phyloP scores from a whole-genome alignment of 1,284 basidiomycete genomes.

The Trichosporon faecale region DNA sequence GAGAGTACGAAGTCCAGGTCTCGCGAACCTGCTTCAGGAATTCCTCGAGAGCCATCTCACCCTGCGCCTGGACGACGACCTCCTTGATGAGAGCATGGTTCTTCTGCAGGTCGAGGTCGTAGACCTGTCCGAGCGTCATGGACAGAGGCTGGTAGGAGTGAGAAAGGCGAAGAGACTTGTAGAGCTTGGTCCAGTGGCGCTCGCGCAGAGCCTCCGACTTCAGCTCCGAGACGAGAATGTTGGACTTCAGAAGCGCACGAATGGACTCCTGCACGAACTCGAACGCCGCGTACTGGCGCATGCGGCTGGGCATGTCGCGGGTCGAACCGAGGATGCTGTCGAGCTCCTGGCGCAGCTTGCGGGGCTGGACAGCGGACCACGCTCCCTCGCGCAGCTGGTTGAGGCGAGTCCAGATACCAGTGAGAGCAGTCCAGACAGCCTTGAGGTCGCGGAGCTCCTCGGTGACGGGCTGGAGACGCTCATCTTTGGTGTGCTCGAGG shows the following conservation, averaged over 20 bases:
- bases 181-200: constrained; percentile 96
- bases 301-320: constrained; percentile 96
- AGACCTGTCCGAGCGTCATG: constrained; percentile 94
- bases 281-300: constrained; percentile 98
- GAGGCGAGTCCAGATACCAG: constrained; percentile 94
- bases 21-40: constrained; percentile 95
- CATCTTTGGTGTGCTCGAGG: constrained; percentile 84
- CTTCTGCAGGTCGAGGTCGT: constrained; percentile 91
- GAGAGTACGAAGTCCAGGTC: constrained; percentile 90
- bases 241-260: constrained; percentile 81
- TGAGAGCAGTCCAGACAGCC: constrained; percentile 97
- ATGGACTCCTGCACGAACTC: constrained; percentile 95
- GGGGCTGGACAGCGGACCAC: constrained; percentile 86
- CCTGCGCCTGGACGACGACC: constrained; percentile 94
- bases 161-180: constrained; percentile 78
- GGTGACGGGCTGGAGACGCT: constrained; percentile 85
- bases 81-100: constrained; percentile 91
- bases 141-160: constrained; percentile 64
- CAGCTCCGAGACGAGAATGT: constrained; percentile 82
- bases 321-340: constrained; percentile 84
- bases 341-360: constrained; percentile 90
- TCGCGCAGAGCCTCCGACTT: constrained; percentile 97
- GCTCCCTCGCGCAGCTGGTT: constrained; percentile 80
- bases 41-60: constrained; percentile 94
- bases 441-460: constrained; percentile 96